Evolutionary conservation across 192 early-diverging fungal genomes (phyloP), one percentile per base, ranked within the genome.

Genomic region (Podila clonocystis): DNA sequence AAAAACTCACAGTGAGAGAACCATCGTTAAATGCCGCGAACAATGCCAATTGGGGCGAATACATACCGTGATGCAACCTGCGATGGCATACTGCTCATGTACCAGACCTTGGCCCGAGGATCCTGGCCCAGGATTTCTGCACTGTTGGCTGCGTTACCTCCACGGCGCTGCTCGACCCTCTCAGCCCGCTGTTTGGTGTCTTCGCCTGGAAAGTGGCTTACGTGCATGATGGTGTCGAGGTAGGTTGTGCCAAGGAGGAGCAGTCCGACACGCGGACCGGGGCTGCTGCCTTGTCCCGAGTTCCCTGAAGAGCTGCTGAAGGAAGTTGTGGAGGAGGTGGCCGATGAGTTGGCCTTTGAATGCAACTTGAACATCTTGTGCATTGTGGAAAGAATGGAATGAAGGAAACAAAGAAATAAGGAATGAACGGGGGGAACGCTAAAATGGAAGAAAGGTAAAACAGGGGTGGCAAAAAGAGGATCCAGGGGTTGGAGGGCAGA

Each of bases 81-180:
- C 45, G 83, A 73, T 9, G 84, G 87, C 63, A 90, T 62, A 22
- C 84, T 84, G 36, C 87, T 86, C 87, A 90, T 88, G 45, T 83
- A 85, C 74, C 73, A 84, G 59, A 84, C 67, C 29, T 77, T 67
- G 8, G 72, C 58, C 3, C 58, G 48, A 6, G 85, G 83, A 45
- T 86, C 85, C 59, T 92, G 91, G 34, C 83, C 76, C 13, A 92
- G 72, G 7, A 91, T 84, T 31, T 83, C 80, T 20, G 89, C 83
- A 9, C 87, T 86, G 52, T 93, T 93, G 31, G 84, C 83, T 28
- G 84, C 82, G 55, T 93, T 93, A 20, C 91, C 91, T 30, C 91
- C 91, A 24, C 88, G 83, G n/a, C 91, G 83, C 58, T 87, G 83
- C 58, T 93, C 88, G n/a, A 90, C 83, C 34, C 70, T 13, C 33